phyloP scores from a whole-genome alignment of 148 eudicot genomes.

The Beta vulgaris region DNA sequence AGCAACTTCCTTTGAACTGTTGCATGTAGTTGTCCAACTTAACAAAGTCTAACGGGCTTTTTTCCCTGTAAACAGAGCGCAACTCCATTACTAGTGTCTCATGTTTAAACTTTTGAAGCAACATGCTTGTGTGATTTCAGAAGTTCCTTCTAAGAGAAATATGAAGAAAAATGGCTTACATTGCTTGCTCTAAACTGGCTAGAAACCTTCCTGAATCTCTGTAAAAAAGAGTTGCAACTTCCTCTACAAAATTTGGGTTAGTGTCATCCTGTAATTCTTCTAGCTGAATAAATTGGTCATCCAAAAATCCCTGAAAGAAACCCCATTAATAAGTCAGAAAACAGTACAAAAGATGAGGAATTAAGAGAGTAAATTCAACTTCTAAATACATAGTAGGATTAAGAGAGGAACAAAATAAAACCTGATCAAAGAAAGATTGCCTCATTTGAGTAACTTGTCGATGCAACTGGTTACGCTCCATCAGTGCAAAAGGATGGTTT shows the following conservation, averaged over 20 bases:
- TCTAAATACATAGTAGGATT: background rate
- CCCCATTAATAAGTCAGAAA: constrained; percentile 11
- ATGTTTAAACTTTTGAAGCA: background rate
- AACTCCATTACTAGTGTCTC: background rate
- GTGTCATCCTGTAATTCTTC: constrained; percentile 94
- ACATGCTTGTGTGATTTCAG: background rate
- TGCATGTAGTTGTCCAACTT: constrained; percentile 78
- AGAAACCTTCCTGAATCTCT: constrained; percentile 76
- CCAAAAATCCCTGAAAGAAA: constrained; percentile 64
- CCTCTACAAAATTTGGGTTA: constrained; percentile 91
- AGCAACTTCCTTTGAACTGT: constrained; percentile 89
- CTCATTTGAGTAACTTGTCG: constrained; percentile 77
- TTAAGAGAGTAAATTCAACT: background rate
- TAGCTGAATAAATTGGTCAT: constrained; percentile 86
- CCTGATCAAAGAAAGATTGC: constrained; percentile 93
- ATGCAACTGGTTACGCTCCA: constrained; percentile 67
- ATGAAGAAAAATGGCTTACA: constrained; percentile 44
- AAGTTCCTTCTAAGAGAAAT: background rate
- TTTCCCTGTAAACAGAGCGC: constrained; percentile 50
- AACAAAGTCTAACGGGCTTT: constrained; percentile 62
- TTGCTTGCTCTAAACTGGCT: constrained; percentile 69
- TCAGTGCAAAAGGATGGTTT: constrained; percentile 14
- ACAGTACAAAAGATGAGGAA: background rate
- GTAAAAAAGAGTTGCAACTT: constrained; percentile 75
- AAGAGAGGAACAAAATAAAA: constrained; percentile 24